Evolutionary conservation across 2,329 filamentous ascomycete genomes (phyloP).

Genomic region (Thelonectria olida): DNA sequence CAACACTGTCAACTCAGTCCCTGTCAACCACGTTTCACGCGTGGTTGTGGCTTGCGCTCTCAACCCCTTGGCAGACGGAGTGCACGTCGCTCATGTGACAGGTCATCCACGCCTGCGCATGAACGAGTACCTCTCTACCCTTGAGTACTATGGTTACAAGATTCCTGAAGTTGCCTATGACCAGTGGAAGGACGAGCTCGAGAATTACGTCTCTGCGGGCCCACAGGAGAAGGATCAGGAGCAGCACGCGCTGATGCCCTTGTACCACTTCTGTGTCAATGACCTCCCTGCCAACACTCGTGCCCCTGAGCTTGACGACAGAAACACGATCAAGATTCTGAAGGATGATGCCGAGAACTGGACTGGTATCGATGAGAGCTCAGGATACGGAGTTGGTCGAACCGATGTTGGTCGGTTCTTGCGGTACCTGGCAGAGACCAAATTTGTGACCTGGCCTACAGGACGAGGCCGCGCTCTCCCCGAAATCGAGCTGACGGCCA

Average conservation of each 20-base stretch:
- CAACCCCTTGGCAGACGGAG: slow-evolving; percentile 61
- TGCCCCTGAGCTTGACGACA: slow-evolving; percentile 26
- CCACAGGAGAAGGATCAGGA: slow-evolving; percentile 35
- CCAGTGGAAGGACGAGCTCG: slow-evolving; percentile 43
- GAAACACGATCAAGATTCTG: slow-evolving; percentile 72
- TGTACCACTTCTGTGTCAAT: slow-evolving; percentile 23
- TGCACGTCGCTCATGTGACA: slow-evolving; percentile 79
- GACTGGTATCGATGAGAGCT: slow-evolving; percentile 66
- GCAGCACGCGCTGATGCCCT: slow-evolving; percentile 26
- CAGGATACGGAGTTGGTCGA: slow-evolving; percentile 47
- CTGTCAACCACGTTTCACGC: slow-evolving; percentile 82
- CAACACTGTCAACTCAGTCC: slow-evolving; percentile 90
- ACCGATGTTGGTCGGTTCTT: slow-evolving; percentile 41
- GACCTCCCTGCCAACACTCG: slow-evolving; percentile 26
- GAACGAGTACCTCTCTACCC: slow-evolving; percentile 76
- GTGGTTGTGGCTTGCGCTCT: slow-evolving; percentile 79
- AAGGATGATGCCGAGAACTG: slow-evolving; percentile 68
- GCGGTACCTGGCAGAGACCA: slow-evolving; percentile 41
- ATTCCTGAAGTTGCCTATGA: slow-evolving; percentile 79
- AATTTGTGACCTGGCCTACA: slow-evolving; percentile 43
- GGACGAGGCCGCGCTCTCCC: slow-evolving; percentile 39
- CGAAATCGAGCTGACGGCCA: slow-evolving; percentile 26
- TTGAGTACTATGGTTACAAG: slow-evolving; percentile 77
- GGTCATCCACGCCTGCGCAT: slow-evolving; percentile 80
- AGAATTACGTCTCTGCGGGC: slow-evolving; percentile 40